Evolutionary conservation across 2,329 filamentous ascomycete species (phyloP), one percentile per base, ranked within the genome.

Genomic region (Aspergillus ruber): DNA sequence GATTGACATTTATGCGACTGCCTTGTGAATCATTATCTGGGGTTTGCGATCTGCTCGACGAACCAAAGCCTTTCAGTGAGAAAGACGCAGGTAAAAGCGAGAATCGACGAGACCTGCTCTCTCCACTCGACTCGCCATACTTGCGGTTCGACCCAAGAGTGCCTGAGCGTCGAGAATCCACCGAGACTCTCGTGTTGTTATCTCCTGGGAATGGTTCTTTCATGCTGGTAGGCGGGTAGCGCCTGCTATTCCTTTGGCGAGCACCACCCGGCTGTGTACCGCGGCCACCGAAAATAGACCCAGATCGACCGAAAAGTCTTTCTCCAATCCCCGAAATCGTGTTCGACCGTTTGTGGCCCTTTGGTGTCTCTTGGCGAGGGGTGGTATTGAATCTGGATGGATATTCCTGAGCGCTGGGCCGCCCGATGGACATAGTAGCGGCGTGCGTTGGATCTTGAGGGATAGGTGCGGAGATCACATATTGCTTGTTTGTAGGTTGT

Each of bases 221-320:
- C 89, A 96, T 94, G 72, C 90, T 95, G 42, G 91, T 86, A 3
- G 91, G 91, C 47, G 91, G 91, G 61, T 96, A 94, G 52, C 84
- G 83, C 64, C 88, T 82, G 53, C 76, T 71, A 48, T 68, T 61
- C 48, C 77, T 79, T 7, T 72, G 60, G 50, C 77, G 68, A 53
- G 69, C 50, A 36, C 62, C 60, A 45, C 59, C 56, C 25, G 60
- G 56, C 41, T 70, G 64, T 41, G 59, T 57, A 27, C 61, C 56
- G 42, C 70, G 71, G 35, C 81, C 78, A n/a, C 86, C 83, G 63
- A 93, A 90, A 50, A 93, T 77, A 7, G 88, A 93, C 12, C 85
- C 86, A 55, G 84, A 88, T 52, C 90, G 84, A 38, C 89, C 88
- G 68, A 95, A 87, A 32, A 95, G 74, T 69, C 87, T 93, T 59